phyloP scores from a whole-genome alignment of 2,329 filamentous ascomycete genomes.

The Penicillium verrucosum region DNA sequence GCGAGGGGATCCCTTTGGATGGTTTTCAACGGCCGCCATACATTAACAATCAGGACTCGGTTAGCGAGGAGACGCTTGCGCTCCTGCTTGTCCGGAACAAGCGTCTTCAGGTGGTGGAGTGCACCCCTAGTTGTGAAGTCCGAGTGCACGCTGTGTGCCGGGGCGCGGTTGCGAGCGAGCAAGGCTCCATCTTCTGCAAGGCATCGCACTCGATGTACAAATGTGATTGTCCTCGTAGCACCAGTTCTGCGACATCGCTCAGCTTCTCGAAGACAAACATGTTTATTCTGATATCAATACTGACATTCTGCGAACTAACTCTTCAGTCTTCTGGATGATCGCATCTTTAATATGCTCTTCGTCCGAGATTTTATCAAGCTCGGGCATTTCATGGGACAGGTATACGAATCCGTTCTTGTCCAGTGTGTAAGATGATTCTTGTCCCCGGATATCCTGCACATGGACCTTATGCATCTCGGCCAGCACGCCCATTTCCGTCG shows the following conservation, averaged over 20 bases:
- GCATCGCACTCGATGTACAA: slow-evolving; percentile 61
- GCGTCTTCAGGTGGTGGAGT: slow-evolving; percentile 12
- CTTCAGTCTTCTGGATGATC: slow-evolving; percentile 12
- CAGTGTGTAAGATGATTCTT: slow-evolving; percentile 43
- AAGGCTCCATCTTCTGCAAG: slow-evolving; percentile 28
- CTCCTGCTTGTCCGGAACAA: slow-evolving; percentile 9
- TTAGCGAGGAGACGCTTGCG: slow-evolving; percentile 7
- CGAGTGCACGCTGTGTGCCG: slow-evolving; percentile 22
- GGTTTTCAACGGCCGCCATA: slow-evolving; percentile 25
- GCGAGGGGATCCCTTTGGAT: slow-evolving; percentile 23
- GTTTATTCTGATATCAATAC: not conserved
- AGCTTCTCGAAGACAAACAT: not conserved
- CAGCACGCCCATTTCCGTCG: not conserved
- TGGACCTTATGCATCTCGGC: not conserved
- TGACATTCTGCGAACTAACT: slow-evolving; percentile 10
- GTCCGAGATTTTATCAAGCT: slow-evolving; percentile 34
- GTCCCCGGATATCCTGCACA: slow-evolving; percentile 44
- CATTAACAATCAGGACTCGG: slow-evolving; percentile 20
- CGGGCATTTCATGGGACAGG: slow-evolving; percentile 33
- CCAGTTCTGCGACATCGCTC: slow-evolving; percentile 48
- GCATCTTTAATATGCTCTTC: not conserved
- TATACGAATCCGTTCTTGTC: slow-evolving; percentile 43
- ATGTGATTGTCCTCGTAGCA: slow-evolving; percentile 56
- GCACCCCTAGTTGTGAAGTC: slow-evolving; percentile 1
- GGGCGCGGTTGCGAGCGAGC: slow-evolving; percentile 15